A percentile compares a stretch with the other conserved stretches of the same genome.
Evolutionary conservation across 345 rosid species (phyloP).

Genomic region (Salix caprea): DNA sequence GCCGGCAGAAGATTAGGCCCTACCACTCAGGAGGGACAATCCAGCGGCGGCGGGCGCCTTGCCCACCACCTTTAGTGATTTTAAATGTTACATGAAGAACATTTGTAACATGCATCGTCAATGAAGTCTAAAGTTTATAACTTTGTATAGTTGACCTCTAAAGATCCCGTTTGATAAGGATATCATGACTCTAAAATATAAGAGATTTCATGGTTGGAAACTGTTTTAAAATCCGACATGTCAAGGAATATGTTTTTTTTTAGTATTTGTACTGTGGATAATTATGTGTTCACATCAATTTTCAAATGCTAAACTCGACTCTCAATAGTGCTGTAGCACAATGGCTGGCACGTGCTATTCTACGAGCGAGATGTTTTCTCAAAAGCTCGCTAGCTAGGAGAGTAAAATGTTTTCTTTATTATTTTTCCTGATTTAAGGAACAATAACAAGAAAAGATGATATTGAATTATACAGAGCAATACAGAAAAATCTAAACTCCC

Average conservation of each 20-base stretch:
- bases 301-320: background rate
- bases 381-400: background rate
- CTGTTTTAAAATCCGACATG: too few relatives aligned
- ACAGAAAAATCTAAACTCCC: background rate
- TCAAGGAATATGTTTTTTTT: too few relatives aligned
- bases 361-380: background rate
- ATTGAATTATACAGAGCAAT: background rate
- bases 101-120: background rate
- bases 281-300: background rate
- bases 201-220: background rate
- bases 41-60: background rate
- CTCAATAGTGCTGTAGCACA: background rate
- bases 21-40: conserved; percentile 1
- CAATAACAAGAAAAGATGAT: background rate
- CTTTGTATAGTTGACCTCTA: background rate
- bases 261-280: too few relatives aligned
- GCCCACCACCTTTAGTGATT: background rate
- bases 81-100: background rate
- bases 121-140: background rate
- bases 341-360: background rate
- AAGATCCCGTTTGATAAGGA: background rate
- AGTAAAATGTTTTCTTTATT: background rate
- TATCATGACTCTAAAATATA: background rate
- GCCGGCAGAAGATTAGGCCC: background rate
- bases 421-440: background rate